These are phyloP conservation scores for Boletus insuetus DNA, from an alignment of 768 basidiomycete species.

Conservation along the genomic window DNA sequence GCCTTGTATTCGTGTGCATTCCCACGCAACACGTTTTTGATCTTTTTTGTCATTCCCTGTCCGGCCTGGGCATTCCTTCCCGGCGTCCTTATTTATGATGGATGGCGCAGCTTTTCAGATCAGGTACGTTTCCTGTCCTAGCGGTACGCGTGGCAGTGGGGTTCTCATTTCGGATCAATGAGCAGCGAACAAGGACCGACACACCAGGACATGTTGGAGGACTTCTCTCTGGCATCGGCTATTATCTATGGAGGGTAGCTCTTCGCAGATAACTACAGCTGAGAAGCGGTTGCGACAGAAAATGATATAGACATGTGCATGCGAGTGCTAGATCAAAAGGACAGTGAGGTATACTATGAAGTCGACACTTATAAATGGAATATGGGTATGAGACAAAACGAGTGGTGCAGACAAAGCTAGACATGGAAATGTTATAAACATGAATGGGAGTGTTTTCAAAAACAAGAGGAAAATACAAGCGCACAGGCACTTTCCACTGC, in stretches of 20 bases:
- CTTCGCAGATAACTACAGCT: constrained; percentile 25
- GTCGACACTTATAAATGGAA: constrained; percentile 7
- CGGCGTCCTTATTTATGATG: constrained; percentile 47
- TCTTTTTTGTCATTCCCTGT: constrained; percentile 76
- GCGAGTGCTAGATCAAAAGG: constrained; percentile 3
- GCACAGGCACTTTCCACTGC: constrained; percentile 4
- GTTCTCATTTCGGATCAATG: background rate
- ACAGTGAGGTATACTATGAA: constrained; percentile 8
- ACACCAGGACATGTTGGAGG: constrained; percentile 72
- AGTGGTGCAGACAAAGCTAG: constrained; percentile 5
- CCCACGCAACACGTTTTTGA: constrained; percentile 60
- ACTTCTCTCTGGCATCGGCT: constrained; percentile 56
- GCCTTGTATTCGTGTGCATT: constrained; percentile 70
- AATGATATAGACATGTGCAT: constrained; percentile 9
- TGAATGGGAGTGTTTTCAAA: background rate
- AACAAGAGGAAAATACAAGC: background rate
- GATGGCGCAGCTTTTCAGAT: constrained; percentile 35
- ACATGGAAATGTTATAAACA: constrained; percentile 1
- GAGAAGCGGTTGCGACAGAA: background rate
- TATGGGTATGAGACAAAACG: constrained; percentile 5
- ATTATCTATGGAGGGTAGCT: constrained; percentile 37
- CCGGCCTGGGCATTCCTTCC: constrained; percentile 76
- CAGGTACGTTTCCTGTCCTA: constrained; percentile 23
- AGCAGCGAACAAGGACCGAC: constrained; percentile 52
- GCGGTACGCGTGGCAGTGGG: background rate